A percentile compares a stretch with the other conserved stretches of the same genome.
These are phyloP conservation scores for Erodium texanum DNA, from an alignment of 441 rosid species.

Conservation along the genomic window DNA sequence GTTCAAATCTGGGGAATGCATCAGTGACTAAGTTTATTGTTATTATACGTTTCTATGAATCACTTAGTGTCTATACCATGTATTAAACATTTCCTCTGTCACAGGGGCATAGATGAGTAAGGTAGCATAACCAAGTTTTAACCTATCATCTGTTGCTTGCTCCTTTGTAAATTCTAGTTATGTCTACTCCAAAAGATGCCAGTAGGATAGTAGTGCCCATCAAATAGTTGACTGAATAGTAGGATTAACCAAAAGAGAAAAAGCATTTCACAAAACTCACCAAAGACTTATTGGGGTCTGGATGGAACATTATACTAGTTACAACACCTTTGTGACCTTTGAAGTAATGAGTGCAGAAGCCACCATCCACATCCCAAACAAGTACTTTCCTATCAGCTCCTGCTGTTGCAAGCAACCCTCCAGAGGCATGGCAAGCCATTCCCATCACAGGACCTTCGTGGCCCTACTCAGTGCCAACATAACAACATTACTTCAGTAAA, in stretches of 20 bases:
- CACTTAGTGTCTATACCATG: not conserved
- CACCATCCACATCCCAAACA: constrained; percentile 97
- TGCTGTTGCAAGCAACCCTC: constrained; percentile 93
- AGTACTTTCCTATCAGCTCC: constrained; percentile 97
- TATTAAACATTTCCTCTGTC: not conserved
- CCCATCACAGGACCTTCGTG: constrained; percentile 88
- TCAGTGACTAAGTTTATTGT: not conserved
- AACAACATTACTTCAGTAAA: constrained; percentile 8
- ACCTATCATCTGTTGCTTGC: not conserved
- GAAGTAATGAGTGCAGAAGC: constrained; percentile 88
- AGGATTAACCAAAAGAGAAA: not conserved
- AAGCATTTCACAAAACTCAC: constrained; percentile 33
- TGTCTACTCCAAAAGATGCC: not conserved
- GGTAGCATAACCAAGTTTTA: not conserved
- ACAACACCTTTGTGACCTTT: constrained; percentile 92
- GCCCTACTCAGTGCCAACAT: constrained; percentile 41
- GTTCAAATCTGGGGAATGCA: not conserved
- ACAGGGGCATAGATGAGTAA: not conserved
- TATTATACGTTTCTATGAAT: not conserved
- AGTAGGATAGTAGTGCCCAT: not conserved
- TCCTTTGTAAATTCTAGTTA: not conserved
- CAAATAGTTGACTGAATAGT: not conserved
- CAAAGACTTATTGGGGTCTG: constrained; percentile 45
- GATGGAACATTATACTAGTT: constrained; percentile 66
- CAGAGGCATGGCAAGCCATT: constrained; percentile 87